Percentiles rank a stretch among this genome's conserved stretches.
phyloP scores from a whole-genome alignment of 75 land plant genomes.

The Sequoia sempervirens region DNA sequence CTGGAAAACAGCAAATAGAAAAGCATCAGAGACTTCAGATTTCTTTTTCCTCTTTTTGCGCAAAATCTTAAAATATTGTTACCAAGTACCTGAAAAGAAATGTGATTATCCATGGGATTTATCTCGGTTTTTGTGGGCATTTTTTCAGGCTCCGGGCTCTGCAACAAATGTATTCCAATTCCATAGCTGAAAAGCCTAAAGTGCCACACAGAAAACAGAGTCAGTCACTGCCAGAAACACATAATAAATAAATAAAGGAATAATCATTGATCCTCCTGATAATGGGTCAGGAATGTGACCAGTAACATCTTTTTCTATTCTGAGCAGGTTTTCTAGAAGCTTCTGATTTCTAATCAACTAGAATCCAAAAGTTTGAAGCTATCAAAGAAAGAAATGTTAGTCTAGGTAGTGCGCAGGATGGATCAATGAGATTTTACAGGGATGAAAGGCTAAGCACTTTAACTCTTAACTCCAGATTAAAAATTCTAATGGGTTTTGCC shows the following conservation, averaged over 20 bases:
- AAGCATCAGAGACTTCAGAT: no score
- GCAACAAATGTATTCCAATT: slow-evolving; percentile 29
- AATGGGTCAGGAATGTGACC: neutral
- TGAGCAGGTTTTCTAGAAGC: neutral
- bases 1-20: neutral
- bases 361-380: no score
- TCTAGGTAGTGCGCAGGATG: no score
- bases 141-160: slow-evolving; percentile 14
- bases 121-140: slow-evolving; percentile 22
- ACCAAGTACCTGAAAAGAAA: slow-evolving; percentile 30
- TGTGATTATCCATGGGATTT: slow-evolving; percentile 30
- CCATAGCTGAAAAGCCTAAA: slow-evolving; percentile 35
- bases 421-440: no score
- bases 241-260: neutral
- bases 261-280: neutral
- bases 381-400: no score
- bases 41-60: no score
- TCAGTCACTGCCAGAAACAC: neutral
- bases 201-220: neutral
- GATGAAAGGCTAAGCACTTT: no score
- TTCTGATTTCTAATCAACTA: no score
- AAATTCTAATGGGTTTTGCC: no score
- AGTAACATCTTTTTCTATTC: neutral
- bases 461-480: no score
- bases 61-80: neutral